Evolutionary conservation across 148 eudicot species (phyloP), one percentile per base, ranked within the genome.

Genomic region (Fallopia convolvulus): DNA sequence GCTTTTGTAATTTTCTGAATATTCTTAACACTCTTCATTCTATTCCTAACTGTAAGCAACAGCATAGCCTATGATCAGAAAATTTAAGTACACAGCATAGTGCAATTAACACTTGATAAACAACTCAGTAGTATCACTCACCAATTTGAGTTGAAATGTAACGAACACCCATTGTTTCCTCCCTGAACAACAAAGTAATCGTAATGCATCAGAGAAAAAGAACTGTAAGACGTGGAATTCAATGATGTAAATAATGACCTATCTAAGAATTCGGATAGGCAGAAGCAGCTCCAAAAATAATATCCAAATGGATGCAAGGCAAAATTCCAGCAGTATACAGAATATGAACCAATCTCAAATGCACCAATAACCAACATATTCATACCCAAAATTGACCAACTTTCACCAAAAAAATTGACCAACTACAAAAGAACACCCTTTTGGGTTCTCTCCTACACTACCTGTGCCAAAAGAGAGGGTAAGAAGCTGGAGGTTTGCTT

Each of bases 1-100:
- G 98, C 98, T 89, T 96, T 96, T 5, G 99, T 96, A 72, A 93
- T 96, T 79, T 96, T 96, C 86, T 96, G 99, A 77, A 96, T 96
- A 80, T 87, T 96, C 83, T 88, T 89, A 40, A 96, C 93, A 90
- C 98, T 93, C 92, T 91, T 96, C 99, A 96, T 96, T 30, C 98
- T 88, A 79, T 91, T 93, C 71, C 97, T 88, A 75, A 96, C 99
- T 96, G 88, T 87, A 84, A 42, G 41, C 49, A 61, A 48, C n/a
- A 78, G 40, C 32, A 55, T 0, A 26, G 26, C 11, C 63, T 39
- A 36, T 42, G 8, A 42, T 71, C 36, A 13, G 18, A 73, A 41
- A 52, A 23, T 60, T 12, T 26, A 18, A 8, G 30, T 55, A 36
- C 72, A 49, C 47, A 21, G 75, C 3, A 70, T 23, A 18, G 63